Percentiles rank a stretch among this genome's conserved stretches.
These are phyloP conservation scores for Suhomyces vadensis DNA, from an alignment of 805 yeast genomes.

Conservation along the genomic window DNA sequence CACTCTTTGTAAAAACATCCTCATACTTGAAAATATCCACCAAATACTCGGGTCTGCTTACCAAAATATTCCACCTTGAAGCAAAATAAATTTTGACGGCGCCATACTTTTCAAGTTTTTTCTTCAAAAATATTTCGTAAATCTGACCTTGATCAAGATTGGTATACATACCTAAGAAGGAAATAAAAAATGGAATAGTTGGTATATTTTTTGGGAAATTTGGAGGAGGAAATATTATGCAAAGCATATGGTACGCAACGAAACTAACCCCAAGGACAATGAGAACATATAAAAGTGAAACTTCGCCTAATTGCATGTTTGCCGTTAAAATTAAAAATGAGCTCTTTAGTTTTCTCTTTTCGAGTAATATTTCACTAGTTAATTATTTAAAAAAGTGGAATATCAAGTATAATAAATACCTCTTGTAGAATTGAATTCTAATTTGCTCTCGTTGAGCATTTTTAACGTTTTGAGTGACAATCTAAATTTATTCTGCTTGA, in stretches of 20 bases:
- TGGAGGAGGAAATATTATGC: conserved; percentile 45
- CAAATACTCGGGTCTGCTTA: conserved; percentile 49
- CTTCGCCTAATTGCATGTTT: background rate
- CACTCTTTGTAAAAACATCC: conserved; percentile 55
- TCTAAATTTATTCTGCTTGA: too few relatives aligned
- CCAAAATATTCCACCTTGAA: conserved; percentile 60
- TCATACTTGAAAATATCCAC: conserved; percentile 50
- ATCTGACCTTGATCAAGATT: conserved; percentile 51
- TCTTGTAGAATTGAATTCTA: too few relatives aligned
- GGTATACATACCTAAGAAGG: conserved; percentile 47
- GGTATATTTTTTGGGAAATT: conserved; percentile 56
- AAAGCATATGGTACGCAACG: background rate
- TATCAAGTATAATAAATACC: too few relatives aligned
- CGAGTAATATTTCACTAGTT: background rate
- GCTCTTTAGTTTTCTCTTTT: background rate
- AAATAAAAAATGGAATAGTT: conserved; percentile 61
- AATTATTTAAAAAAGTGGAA: too few relatives aligned
- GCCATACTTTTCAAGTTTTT: conserved; percentile 50
- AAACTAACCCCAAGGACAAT: background rate
- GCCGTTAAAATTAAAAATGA: background rate
- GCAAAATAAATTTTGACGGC: conserved; percentile 63
- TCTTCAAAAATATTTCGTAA: conserved; percentile 43
- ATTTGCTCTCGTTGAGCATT: too few relatives aligned
- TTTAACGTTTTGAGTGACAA: too few relatives aligned
- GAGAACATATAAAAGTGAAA: background rate